Base-by-base conservation (phyloP, 805 yeast genomes). In the Hanseniaspora hatyaiensis region DNA sequence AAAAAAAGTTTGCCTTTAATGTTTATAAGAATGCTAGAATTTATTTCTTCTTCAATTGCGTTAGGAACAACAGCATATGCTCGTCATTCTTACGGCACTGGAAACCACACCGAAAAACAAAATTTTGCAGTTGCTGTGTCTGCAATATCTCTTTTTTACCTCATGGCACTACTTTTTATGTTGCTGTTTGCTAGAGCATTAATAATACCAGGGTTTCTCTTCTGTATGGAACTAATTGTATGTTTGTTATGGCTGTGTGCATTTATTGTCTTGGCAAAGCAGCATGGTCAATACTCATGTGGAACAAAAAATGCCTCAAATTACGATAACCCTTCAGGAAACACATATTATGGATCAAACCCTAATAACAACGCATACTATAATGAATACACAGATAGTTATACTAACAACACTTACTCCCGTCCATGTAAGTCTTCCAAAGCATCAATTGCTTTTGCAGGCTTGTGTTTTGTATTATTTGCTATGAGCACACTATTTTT, bases 401-500 rank as follows among this genome's bases (percentile, higher is more conserved):
- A 54, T 40, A 52, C 57, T 6, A 51, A 53, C 16, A 32, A 50
- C 28, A 18, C 37, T 11, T 33, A 36, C 28, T 19, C 19, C 9
- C 49, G 47, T 8, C 61, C 63, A 2, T 64, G 68, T 42, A 55
- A 53, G 41, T 40, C 63, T 11, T 53, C 59, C 6, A 57, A 63
- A 44, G 59, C 65, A 2, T 52, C 66, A 3, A 57, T 62, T 44
- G 68, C 66, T 2, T 62, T 64, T 50, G 54, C 63, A 4, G 65
- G 62, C 8, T 45, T 64, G 1, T 42, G 57, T 1, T 61, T 59
- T 49, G 40, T 60, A 3, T 45, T 65, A 36, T 64, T 60, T 37
- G 47, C 54, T n/a, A 19, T 63, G 4, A 52, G 59, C 19, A 31
- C 58, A 8, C 28, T 57, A 15, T 16, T 63, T n/a, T 40, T 65